These are phyloP conservation scores for Starmerella bacillaris DNA, from an alignment of 805 yeast genomes.

Conservation along the genomic window DNA sequence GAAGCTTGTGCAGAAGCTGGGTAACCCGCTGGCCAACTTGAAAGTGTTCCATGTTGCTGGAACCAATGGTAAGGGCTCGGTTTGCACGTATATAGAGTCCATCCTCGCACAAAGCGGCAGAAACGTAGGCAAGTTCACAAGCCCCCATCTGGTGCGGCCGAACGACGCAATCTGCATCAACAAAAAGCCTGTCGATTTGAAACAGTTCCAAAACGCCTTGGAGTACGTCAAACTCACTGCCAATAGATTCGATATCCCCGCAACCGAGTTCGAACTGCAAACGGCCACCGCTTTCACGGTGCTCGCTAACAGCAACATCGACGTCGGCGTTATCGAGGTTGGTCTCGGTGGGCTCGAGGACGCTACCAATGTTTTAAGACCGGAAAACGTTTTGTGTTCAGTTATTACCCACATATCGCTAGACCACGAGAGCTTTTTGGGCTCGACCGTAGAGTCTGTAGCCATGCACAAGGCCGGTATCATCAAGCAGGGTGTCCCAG, in stretches of 20 bases:
- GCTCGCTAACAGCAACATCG: slow-evolving; percentile 41
- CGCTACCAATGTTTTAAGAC: slow-evolving; percentile 54
- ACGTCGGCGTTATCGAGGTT: slow-evolving; percentile 75
- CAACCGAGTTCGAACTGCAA: slow-evolving; percentile 75
- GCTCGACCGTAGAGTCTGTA: slow-evolving; percentile 43
- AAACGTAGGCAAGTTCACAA: slow-evolving; percentile 62
- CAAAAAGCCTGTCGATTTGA: slow-evolving; percentile 34
- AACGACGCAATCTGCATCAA: slow-evolving; percentile 62
- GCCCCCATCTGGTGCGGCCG: slow-evolving; percentile 63
- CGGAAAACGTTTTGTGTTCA: slow-evolving; percentile 34
- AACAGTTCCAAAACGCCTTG: slow-evolving; percentile 31
- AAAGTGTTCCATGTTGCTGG: slow-evolving; percentile 85
- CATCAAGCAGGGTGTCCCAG: slow-evolving; percentile 40
- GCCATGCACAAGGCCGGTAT: slow-evolving; percentile 80
- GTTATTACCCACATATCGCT: slow-evolving; percentile 73
- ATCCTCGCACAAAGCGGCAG: slow-evolving; percentile 33
- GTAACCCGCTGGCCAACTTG: slow-evolving; percentile 48
- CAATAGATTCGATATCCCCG: slow-evolving; percentile 30
- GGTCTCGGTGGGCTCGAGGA: slow-evolving; percentile 85
- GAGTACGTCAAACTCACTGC: slow-evolving; percentile 29
- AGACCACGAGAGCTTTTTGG: slow-evolving; percentile 70
- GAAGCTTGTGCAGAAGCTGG: slow-evolving; percentile 32
- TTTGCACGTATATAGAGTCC: slow-evolving; percentile 63
- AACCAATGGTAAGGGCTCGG: slow-evolving; percentile 92
- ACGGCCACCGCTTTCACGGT: slow-evolving; percentile 74